phyloP scores from a whole-genome alignment of 768 basidiomycete genomes.

The Lentinula aciculospora region DNA sequence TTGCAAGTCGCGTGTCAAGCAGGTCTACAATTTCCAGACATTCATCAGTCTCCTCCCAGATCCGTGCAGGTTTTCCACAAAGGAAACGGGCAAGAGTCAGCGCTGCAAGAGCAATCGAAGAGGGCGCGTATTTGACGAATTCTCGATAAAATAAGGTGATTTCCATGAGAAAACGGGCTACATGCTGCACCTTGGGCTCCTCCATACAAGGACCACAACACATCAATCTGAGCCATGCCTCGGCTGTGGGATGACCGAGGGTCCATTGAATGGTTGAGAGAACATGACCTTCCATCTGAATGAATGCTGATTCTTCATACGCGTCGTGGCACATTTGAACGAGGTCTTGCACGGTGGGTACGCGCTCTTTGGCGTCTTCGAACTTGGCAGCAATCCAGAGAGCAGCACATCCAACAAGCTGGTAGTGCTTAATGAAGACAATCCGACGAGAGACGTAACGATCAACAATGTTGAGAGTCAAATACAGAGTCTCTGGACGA shows the following conservation, averaged over 20 bases:
- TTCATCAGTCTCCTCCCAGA: conserved; percentile 82
- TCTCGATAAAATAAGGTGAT: conserved; percentile 97
- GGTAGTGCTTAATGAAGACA: conserved; percentile 99
- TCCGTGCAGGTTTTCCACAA: conserved; percentile 71
- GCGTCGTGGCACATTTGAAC: conserved; percentile 94
- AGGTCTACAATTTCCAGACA: conserved; percentile 79
- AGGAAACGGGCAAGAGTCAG: conserved; percentile 86
- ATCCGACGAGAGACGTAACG: conserved; percentile 98
- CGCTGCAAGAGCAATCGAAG: conserved; percentile 84
- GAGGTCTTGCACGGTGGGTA: conserved; percentile 92
- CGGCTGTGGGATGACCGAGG: conserved; percentile 95
- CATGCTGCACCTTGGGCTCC: conserved; percentile 87
- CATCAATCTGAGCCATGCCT: conserved; percentile 90
- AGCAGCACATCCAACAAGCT: conserved; percentile 96
- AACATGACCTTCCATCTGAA: conserved; percentile 99
- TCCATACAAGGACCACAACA: conserved; percentile 73
- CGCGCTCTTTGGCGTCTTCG: conserved; percentile 97
- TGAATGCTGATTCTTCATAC: conserved; percentile 95
- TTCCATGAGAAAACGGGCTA: conserved; percentile 98
- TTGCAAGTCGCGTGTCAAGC: conserved; percentile 81
- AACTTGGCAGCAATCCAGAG: conserved; percentile 99
- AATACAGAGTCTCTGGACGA: conserved; percentile 96
- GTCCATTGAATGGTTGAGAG: conserved; percentile 95
- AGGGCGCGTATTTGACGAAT: conserved; percentile 82
- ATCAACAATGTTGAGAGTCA: conserved; percentile 98